Conservation (phyloP, 2,329 filamentous ascomycete species). For the Laburnicola sp. region DNA sequence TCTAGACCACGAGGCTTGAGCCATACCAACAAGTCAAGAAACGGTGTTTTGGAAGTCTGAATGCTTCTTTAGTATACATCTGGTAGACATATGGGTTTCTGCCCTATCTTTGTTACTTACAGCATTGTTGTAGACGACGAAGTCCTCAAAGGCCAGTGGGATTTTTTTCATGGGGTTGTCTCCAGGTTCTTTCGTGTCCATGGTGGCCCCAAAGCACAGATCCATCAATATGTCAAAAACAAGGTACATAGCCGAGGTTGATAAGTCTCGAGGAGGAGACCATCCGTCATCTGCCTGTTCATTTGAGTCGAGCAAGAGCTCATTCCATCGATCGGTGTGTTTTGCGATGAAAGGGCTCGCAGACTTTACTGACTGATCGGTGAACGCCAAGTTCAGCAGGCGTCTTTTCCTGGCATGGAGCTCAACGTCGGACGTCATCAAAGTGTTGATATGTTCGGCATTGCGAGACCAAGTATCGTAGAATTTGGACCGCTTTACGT, state of each 20-base stretch:
- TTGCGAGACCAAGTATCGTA: conserved; percentile 18
- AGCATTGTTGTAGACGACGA: conserved; percentile 14
- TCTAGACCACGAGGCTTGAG: conserved; percentile 16
- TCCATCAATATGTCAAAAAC: conserved; percentile 52
- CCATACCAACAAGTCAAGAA: conserved; percentile 15
- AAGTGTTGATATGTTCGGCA: conserved; percentile 15
- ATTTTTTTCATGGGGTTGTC: conserved; percentile 18
- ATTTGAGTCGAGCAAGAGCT: conserved; percentile 3
- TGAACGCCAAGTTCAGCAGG: conserved; percentile 21
- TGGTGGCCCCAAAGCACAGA: conserved; percentile 40
- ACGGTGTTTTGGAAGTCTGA: conserved; percentile 11
- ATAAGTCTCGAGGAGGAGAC: conserved; percentile 13
- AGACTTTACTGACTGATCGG: conserved; percentile 17
- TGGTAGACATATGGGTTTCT: not conserved
- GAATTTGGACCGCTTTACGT: conserved; percentile 16
- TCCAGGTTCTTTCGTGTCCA: conserved; percentile 36
- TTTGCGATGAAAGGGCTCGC: conserved; percentile 13
- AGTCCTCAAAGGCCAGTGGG: conserved; percentile 11
- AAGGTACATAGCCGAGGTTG: conserved; percentile 28
- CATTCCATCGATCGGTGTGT: conserved; percentile 22
- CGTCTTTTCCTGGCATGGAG: conserved; percentile 18
- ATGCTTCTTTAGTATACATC: not conserved
- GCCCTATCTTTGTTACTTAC: not conserved
- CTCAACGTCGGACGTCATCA: conserved; percentile 10
- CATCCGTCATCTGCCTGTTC: conserved; percentile 10